phyloP scores from a whole-genome alignment of 352 stramenopile genomes.

The Globisporangium recalcitrans region DNA sequence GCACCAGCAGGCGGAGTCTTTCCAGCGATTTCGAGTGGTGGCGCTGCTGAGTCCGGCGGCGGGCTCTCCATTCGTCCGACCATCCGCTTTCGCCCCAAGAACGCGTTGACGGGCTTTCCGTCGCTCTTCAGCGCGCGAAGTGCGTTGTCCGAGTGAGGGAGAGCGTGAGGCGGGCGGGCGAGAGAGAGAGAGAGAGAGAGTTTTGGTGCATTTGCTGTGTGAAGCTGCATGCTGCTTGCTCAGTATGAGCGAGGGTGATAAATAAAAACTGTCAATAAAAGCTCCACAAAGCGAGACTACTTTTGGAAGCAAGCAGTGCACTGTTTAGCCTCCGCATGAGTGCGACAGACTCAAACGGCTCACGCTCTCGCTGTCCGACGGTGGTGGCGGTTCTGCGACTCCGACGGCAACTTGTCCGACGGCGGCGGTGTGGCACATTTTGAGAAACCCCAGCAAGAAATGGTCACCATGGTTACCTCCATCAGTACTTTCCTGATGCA shows the following conservation, averaged over 20 bases:
- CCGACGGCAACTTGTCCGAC: not conserved
- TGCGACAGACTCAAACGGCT: not conserved
- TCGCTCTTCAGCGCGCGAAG: conserved; percentile 33
- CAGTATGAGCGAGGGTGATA: not conserved
- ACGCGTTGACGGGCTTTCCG: conserved; percentile 31
- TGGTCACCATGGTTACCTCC: not conserved
- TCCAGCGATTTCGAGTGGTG: not conserved
- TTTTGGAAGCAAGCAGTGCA: not conserved
- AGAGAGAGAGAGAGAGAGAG: not conserved
- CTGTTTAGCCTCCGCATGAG: not conserved
- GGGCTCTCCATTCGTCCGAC: conserved; percentile 60
- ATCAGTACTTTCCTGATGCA: not conserved
- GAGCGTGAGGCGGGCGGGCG: not conserved
- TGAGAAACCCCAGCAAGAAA: not conserved
- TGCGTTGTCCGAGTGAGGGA: not conserved
- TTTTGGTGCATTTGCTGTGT: conserved; percentile 1
- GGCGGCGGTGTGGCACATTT: not conserved
- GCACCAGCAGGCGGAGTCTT: not conserved
- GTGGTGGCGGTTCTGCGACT: not conserved
- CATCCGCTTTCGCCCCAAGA: conserved; percentile 60
- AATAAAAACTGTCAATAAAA: not conserved
- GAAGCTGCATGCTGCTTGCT: not conserved
- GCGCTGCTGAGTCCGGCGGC: not conserved
- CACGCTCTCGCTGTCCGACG: not conserved
- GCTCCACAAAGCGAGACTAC: not conserved